Percentiles rank a stretch among this genome's conserved stretches.
Evolutionary conservation across 1,139 yeast genomes (phyloP).

Genomic region (Hemisphaericaspora xylofermentans): DNA sequence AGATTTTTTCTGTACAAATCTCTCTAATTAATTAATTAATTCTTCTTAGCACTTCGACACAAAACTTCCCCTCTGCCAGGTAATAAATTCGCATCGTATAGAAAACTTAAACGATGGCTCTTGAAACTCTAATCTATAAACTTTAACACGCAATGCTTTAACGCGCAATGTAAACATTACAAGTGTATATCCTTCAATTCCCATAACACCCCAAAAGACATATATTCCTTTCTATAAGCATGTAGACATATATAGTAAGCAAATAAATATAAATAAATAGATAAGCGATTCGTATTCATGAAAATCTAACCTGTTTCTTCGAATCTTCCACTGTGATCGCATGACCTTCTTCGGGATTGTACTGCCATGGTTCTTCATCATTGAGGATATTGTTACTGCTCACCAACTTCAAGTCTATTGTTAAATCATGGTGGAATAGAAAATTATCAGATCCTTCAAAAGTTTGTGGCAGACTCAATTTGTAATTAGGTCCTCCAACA

Average conservation of each 20-base stretch:
- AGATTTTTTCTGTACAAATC: no score
- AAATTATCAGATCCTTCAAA: slow-evolving; percentile 6
- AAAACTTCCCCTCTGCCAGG: no score
- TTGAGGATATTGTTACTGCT: not conserved
- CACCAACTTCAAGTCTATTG: slow-evolving; percentile 7
- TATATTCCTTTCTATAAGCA: no score
- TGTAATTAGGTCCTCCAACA: slow-evolving; percentile 3
- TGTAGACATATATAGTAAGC: no score
- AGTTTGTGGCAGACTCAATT: slow-evolving; percentile 1
- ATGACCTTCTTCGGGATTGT: slow-evolving; percentile 13
- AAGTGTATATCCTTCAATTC: not conserved
- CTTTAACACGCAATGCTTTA: no score
- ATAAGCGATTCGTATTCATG: not conserved
- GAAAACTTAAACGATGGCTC: no score
- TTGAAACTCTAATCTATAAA: no score
- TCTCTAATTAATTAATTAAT: no score
- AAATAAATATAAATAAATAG: not conserved
- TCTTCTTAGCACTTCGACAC: no score
- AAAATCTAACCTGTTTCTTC: slow-evolving; percentile 7
- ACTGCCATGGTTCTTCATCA: slow-evolving; percentile 13
- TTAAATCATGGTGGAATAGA: slow-evolving; percentile 8
- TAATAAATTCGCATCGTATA: no score
- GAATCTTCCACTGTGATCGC: slow-evolving; percentile 1
- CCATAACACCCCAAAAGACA: not conserved
- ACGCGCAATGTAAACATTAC: not conserved